A percentile compares a stretch with the other conserved stretches of the same genome.
These are phyloP conservation scores for Mrakia frigida DNA, from an alignment of 768 basidiomycete species.

Conservation along the genomic window DNA sequence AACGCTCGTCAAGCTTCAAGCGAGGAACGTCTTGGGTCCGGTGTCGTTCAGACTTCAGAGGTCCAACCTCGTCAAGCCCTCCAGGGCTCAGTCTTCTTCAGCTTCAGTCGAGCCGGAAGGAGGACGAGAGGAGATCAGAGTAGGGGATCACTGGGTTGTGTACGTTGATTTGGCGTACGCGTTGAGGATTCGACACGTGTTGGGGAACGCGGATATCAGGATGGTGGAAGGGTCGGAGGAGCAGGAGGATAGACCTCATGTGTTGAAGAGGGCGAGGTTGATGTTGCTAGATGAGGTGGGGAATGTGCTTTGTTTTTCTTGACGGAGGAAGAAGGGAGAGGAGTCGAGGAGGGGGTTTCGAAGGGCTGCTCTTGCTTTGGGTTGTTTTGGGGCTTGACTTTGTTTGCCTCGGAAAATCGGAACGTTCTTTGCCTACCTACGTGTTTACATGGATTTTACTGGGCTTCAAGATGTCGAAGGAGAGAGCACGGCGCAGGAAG, in stretches of 20 bases:
- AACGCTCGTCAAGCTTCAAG: not conserved
- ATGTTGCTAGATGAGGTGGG: conserved; percentile 10
- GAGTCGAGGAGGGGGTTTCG: not conserved
- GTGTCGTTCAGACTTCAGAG: not conserved
- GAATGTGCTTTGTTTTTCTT: conserved; percentile 1
- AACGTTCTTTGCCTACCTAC: too few species aligned
- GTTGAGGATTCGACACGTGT: conserved; percentile 4
- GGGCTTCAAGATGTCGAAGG: too few species aligned
- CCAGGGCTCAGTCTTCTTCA: not conserved
- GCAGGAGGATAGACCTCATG: not conserved
- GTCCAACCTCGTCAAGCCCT: not conserved
- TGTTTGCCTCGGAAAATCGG: too few species aligned
- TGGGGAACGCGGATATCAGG: not conserved
- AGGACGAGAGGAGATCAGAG: not conserved
- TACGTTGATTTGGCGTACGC: conserved; percentile 9
- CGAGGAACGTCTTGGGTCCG: not conserved
- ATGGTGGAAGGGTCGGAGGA: not conserved
- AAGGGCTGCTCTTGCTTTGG: not conserved
- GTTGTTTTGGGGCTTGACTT: too few species aligned
- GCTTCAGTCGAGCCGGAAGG: not conserved
- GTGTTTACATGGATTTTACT: too few species aligned
- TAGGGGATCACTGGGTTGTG: not conserved
- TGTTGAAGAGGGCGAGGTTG: conserved; percentile 1
- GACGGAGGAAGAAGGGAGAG: not conserved
- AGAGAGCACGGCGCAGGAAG: too few species aligned